Conservation (phyloP, 2,329 filamentous ascomycete genomes). For the Lachnellula occidentalis region DNA sequence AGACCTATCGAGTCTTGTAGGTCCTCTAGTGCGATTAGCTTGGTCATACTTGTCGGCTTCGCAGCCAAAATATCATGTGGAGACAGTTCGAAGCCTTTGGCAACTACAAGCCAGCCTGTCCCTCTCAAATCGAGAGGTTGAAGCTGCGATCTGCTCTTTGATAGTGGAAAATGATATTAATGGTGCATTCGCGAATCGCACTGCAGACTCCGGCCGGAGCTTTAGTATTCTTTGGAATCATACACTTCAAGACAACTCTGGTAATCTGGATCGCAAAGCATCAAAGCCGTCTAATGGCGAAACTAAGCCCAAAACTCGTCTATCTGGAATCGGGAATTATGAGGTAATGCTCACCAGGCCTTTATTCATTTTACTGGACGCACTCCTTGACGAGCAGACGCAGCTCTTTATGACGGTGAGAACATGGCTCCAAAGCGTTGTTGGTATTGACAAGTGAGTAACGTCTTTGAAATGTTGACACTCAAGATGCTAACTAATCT, state of each 20-base stretch:
- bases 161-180: slow-evolving; percentile 52
- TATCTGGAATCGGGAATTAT: slow-evolving; percentile 56
- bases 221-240: slow-evolving; percentile 83
- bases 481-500: slow-evolving; percentile 17
- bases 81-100: slow-evolving; percentile 82
- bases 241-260: slow-evolving; percentile 54
- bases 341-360: slow-evolving; percentile 75
- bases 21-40: slow-evolving; percentile 62
- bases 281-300: slow-evolving; percentile 40
- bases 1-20: slow-evolving; percentile 59
- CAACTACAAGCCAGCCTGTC: slow-evolving; percentile 71
- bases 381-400: slow-evolving; percentile 64
- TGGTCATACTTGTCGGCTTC: slow-evolving; percentile 80
- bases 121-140: slow-evolving; percentile 64
- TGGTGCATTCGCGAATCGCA: slow-evolving; percentile 42
- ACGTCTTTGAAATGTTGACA: background rate
- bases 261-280: slow-evolving; percentile 41
- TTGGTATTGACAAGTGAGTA: slow-evolving; percentile 57
- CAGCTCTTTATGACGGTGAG: slow-evolving; percentile 73
- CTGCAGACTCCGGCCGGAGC: slow-evolving; percentile 58
- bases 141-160: slow-evolving; percentile 67
- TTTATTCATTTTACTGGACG: slow-evolving; percentile 75
- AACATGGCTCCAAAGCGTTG: slow-evolving; percentile 69
- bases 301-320: slow-evolving; percentile 34
- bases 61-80: slow-evolving; percentile 89